Evolutionary conservation across 2,329 filamentous ascomycete genomes (phyloP), one percentile per base, ranked within the genome.

Genomic region (Fusarium liriodendri): DNA sequence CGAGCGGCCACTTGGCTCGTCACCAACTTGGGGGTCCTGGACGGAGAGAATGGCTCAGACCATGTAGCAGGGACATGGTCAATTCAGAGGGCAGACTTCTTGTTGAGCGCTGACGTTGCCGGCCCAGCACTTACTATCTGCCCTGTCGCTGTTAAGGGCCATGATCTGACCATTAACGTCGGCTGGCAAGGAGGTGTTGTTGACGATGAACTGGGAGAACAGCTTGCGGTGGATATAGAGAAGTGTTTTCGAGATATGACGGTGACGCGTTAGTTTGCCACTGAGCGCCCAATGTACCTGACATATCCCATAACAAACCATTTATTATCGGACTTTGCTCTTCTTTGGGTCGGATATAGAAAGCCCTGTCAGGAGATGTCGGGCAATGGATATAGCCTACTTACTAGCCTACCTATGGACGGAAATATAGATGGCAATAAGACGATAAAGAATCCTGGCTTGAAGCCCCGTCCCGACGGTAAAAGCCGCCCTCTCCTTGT

Each of bases 11-110:
- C 74, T 1, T 76, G 73, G 69, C 38, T 72, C 9, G 68, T 79
- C 29, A 79, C 74, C 22, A 80, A 80, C 62, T 57, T 80, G 4
- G 79, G 79, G 11, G 78, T 77, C 11, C 58, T 80, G 3, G 75
- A 79, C n/a, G 77, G 73, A 6, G 27, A 40, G n/a, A 9, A 32
- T 7, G 10, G 22, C 22, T 18, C 37, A 32, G 18, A 25, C 45
- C n/a, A n/a, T n/a, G n/a, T n/a, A n/a, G n/a, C n/a, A n/a, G n/a
- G n/a, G n/a, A n/a, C n/a, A n/a, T n/a, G 78, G 79, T 61, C 59
- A 1, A 72, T 79, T 1, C 38, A 73, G 20, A 50, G 61, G 18
- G 75, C 76, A 14, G 37, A 37, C 8, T 78, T 78, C 27, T 33
- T 64, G 5, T 35, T 77, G 14, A 66, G 67, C 25, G 74, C 75